phyloP scores from a whole-genome alignment of 306 rosid species.

The Quercus aquifolioides region DNA sequence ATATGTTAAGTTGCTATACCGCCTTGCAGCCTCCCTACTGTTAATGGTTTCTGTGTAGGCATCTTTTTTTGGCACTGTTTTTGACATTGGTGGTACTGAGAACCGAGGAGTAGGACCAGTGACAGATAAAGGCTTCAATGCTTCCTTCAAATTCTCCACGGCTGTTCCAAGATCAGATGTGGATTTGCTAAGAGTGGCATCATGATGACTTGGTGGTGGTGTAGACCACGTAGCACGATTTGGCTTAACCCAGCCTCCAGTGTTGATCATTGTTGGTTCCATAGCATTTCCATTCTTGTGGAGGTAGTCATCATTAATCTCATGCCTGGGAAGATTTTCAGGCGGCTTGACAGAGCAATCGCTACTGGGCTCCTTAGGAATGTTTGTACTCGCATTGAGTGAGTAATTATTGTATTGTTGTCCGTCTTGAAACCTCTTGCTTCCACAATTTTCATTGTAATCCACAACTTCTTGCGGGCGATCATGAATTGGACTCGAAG shows the following conservation, averaged over 20 bases:
- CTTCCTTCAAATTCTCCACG: conserved; percentile 28
- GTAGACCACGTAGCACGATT: not conserved
- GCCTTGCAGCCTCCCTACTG: conserved; percentile 12
- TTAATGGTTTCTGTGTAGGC: not conserved
- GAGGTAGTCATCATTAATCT: not conserved
- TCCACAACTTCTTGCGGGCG: not conserved
- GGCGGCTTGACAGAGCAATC: too few relatives aligned
- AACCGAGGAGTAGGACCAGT: not conserved
- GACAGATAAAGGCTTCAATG: not conserved
- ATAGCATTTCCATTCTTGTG: too few relatives aligned
- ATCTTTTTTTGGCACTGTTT: not conserved
- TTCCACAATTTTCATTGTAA: not conserved
- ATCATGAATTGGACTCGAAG: conserved; percentile 9
- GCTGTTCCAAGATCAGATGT: conserved; percentile 35
- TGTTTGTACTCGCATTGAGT: too few relatives aligned
- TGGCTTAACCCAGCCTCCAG: too few relatives aligned
- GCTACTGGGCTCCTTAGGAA: too few relatives aligned
- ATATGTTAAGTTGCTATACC: not conserved
- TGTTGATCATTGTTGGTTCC: too few relatives aligned
- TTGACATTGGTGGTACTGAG: not conserved
- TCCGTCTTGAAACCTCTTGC: too few relatives aligned
- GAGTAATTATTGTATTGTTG: too few relatives aligned
- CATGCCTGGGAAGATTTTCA: not conserved
- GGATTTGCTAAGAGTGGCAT: conserved; percentile 33
- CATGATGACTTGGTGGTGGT: conserved; percentile 15